phyloP scores from a whole-genome alignment of 2,329 filamentous ascomycete species.

The Epichloe gansuensis region DNA sequence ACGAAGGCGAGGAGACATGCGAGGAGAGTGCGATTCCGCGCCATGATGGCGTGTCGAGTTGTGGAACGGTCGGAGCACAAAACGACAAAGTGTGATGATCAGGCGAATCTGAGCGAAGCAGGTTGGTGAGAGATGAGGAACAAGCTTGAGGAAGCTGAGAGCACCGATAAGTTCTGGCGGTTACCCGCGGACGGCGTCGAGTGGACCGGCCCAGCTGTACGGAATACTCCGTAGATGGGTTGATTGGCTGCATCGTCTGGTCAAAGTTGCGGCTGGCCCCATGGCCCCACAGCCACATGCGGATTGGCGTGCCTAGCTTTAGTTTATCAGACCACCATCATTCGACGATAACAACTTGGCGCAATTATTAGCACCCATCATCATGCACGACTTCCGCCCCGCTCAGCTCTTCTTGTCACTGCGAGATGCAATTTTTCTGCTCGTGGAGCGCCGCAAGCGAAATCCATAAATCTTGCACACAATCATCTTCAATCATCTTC shows the following conservation, averaged over 20 bases:
- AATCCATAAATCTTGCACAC: not conserved
- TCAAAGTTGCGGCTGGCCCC: no score
- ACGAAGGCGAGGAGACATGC: constrained; percentile 22
- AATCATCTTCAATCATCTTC: not conserved
- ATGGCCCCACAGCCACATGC: not conserved
- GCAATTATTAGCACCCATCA: no score
- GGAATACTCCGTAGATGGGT: no score
- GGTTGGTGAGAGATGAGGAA: no score
- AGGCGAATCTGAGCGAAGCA: not conserved
- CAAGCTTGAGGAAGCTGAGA: no score
- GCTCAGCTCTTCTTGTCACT: not conserved
- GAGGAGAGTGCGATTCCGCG: constrained; percentile 13
- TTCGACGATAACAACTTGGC: no score
- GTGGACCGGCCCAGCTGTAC: not conserved
- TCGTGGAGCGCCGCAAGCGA: not conserved
- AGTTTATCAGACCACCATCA: no score
- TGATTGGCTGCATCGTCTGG: not conserved
- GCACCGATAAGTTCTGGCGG: no score
- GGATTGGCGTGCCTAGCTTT: no score
- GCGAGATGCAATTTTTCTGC: not conserved
- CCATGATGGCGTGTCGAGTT: constrained; percentile 12
- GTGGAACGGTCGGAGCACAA: not conserved
- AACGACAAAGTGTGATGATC: not conserved
- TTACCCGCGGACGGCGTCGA: no score
- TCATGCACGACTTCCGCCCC: not conserved